phyloP scores from a whole-genome alignment of 768 basidiomycete species.

The Kwoniella europaea region DNA sequence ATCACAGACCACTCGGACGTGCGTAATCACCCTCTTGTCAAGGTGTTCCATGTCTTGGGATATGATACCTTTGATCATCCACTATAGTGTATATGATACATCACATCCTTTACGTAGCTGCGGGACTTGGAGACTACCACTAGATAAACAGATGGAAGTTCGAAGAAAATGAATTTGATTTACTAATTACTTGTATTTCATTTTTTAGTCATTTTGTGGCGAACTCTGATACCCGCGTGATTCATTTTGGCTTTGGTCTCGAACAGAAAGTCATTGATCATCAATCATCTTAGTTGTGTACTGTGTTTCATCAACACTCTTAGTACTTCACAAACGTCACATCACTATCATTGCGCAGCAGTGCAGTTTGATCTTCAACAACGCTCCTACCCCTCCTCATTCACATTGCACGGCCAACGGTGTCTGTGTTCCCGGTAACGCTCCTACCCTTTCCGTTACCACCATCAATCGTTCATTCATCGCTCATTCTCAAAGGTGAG shows the following conservation, averaged over 20 bases:
- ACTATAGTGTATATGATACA: not conserved
- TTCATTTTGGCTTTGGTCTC: not conserved
- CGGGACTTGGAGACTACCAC: not conserved
- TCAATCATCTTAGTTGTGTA: not conserved
- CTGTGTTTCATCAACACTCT: constrained; percentile 3
- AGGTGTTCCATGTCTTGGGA: too few relatives aligned
- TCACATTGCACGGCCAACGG: constrained; percentile 11
- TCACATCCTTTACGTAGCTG: not conserved
- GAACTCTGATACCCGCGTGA: not conserved
- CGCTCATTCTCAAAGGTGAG: not conserved
- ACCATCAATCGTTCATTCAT: not conserved
- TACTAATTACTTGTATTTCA: not conserved
- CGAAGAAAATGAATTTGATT: not conserved
- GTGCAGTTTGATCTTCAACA: not conserved
- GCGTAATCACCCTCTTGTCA: not conserved
- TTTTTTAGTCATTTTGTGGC: not conserved
- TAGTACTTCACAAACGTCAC: not conserved
- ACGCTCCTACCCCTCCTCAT: not conserved
- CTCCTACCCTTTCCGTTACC: constrained; percentile 13
- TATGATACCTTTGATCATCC: not conserved
- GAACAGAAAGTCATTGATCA: not conserved
- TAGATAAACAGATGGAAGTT: not conserved
- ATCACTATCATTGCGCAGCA: not conserved
- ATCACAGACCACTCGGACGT: constrained; percentile 5
- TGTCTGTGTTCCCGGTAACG: constrained; percentile 21